Conservation (phyloP, 192 early-diverging fungal genomes). For the Backusella luteola region DNA sequence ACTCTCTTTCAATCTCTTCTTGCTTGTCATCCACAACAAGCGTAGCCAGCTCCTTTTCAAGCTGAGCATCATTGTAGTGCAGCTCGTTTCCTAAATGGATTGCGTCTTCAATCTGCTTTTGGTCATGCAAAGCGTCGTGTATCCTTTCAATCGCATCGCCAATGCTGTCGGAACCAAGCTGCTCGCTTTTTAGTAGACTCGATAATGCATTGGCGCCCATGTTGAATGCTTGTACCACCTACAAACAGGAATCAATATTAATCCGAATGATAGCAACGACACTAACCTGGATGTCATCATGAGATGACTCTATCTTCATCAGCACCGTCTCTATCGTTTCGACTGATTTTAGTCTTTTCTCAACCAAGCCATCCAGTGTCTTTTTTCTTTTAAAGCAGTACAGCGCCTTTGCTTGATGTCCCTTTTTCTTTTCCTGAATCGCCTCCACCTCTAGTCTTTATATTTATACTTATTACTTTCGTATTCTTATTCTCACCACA, state of each 20-base stretch:
- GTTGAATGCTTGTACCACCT: constrained; percentile 27
- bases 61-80: neutral
- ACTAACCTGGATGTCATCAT: constrained; percentile 57
- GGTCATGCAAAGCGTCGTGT: constrained; percentile 60
- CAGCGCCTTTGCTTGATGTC: constrained; percentile 52
- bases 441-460: neutral
- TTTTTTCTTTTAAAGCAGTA: constrained; percentile 55
- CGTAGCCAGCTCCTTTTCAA: neutral
- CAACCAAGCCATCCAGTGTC: constrained; percentile 49
- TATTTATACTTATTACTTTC: neutral
- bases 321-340: constrained; percentile 61
- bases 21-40: neutral
- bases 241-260: too few relatives aligned
- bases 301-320: constrained; percentile 58
- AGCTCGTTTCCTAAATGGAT: constrained; percentile 30
- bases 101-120: constrained; percentile 61
- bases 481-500: neutral
- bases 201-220: constrained; percentile 56
- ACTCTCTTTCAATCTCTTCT: neutral
- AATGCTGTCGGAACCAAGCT: constrained; percentile 48
- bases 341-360: constrained; percentile 54
- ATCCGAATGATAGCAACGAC: neutral
- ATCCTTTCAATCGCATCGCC: constrained; percentile 59
- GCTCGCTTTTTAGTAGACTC: constrained; percentile 40
- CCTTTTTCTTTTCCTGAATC: neutral